A percentile compares a stretch with the other conserved stretches of the same genome.
phyloP scores from a whole-genome alignment of 768 basidiomycete genomes.

The Leucocoprinus birnbaumii region DNA sequence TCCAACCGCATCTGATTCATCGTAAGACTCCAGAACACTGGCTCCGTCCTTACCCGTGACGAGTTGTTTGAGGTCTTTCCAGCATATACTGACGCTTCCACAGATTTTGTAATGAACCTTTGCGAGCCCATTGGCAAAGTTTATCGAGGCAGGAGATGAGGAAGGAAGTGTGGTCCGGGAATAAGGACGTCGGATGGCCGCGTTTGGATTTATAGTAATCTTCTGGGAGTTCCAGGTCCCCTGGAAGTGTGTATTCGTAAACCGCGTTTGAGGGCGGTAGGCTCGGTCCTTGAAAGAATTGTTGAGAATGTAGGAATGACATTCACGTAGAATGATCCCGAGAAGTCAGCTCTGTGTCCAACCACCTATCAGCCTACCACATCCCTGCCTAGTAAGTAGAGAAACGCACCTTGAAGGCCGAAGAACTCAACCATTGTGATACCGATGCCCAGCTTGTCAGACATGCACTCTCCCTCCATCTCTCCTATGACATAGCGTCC shows the following conservation, averaged over 20 bases:
- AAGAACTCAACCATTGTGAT: constrained; percentile 77
- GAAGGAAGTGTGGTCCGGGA: constrained; percentile 70
- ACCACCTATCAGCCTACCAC: constrained; percentile 11
- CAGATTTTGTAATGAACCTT: constrained; percentile 69
- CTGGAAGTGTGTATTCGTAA: constrained; percentile 54
- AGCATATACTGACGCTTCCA: constrained; percentile 68
- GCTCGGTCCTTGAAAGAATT: constrained; percentile 78
- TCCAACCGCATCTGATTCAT: constrained; percentile 32
- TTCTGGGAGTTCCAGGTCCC: constrained; percentile 57
- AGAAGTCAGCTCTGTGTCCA: constrained; percentile 63
- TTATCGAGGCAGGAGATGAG: constrained; percentile 67
- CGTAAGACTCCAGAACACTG: constrained; percentile 60
- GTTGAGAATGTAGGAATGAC: constrained; percentile 66
- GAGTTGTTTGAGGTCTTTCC: constrained; percentile 71
- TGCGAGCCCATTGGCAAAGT: constrained; percentile 68
- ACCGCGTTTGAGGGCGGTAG: constrained; percentile 86
- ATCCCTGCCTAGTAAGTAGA: not conserved
- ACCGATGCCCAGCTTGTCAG: constrained; percentile 73
- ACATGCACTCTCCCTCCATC: constrained; percentile 76
- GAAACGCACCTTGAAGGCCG: constrained; percentile 60
- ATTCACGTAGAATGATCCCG: constrained; percentile 80
- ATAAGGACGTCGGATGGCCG: constrained; percentile 76
- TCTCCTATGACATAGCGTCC: constrained; percentile 68
- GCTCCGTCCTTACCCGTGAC: constrained; percentile 61
- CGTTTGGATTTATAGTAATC: constrained; percentile 72